Base-by-base conservation (phyloP, 2,329 filamentous ascomycete species). In the Colletotrichum karsti region DNA sequence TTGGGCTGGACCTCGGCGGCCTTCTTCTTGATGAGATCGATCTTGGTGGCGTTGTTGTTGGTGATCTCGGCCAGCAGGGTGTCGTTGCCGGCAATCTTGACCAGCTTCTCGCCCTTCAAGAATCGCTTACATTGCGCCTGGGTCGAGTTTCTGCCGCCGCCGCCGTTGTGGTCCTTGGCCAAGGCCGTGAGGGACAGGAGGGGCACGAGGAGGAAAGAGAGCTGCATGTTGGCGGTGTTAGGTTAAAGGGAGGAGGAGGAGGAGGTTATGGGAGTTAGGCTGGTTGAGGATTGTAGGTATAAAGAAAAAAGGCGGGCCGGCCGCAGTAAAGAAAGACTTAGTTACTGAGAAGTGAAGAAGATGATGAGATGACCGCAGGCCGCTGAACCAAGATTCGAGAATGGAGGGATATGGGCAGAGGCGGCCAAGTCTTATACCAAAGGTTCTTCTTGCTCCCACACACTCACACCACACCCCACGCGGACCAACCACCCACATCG, bases 1-100 rank as follows among this genome's bases (percentile, higher is more conserved):
- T 72, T 67, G 56, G 81, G 76, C 67, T 72, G 72, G 24, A 75
- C 71, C 4, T 73, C 63, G 18, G 77, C 71, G 3, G 78, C 78
- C 72, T 81, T 79, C 63, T 77, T 74, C 74, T 82, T 76, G 72
- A 82, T 75, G 26, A 73, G 73, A 10, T 74, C 76, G 5, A 77
- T 74, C 67, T 75, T 75, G 50, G 80, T 80, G 30, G 79, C 74
- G 67, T 83, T 78, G 72, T 76, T 75, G 22, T 78, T 69, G 51
- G 77, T 76, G 50, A 75, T 67, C 54, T 73, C 56, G 35, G 75
- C 72, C 4, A 83, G 75, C 66, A 73, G 70, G 35, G 80, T 81
- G 7, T 73, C 67, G 73, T 83, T 82, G 72, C 70, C 67, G 20
- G 78, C 79, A 5, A 80, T 70, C 42, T 74, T 70, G 60, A 79